A percentile compares a stretch with the other conserved stretches of the same genome.
Evolutionary conservation across 495 filamentous ascomycete genomes (phyloP).

Genomic region (Aspergillus hancockii): DNA sequence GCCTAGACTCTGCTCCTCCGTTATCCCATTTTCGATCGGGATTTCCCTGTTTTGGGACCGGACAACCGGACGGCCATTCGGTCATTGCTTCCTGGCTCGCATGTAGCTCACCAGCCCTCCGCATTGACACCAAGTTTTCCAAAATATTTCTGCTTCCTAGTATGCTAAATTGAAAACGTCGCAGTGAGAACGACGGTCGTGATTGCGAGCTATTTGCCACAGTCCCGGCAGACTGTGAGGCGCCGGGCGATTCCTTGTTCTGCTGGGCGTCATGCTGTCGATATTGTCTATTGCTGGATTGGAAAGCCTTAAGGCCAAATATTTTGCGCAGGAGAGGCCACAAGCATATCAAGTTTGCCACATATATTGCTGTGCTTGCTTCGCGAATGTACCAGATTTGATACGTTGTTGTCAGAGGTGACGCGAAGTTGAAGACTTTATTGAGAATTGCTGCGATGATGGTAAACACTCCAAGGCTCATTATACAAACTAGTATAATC

Average conservation of each 20-base stretch:
- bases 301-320: slow-evolving; percentile 44
- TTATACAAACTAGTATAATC: slow-evolving; percentile 48
- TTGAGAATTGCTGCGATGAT: slow-evolving; percentile 63
- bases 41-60: not conserved
- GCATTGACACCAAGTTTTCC: not conserved
- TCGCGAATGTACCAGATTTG: slow-evolving; percentile 68
- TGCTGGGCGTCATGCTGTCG: slow-evolving; percentile 17
- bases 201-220: slow-evolving; percentile 17
- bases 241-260: slow-evolving; percentile 17
- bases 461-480: slow-evolving; percentile 62
- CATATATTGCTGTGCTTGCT: slow-evolving; percentile 61
- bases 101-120: not conserved
- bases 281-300: slow-evolving; percentile 32
- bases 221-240: slow-evolving; percentile 16
- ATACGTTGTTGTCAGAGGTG: slow-evolving; percentile 49
- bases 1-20: not conserved
- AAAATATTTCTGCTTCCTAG: not conserved
- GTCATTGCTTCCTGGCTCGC: slow-evolving; percentile 7
- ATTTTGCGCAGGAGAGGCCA: slow-evolving; percentile 59
- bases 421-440: slow-evolving; percentile 65
- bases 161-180: slow-evolving; percentile 15
- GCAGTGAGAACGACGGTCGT: slow-evolving; percentile 25
- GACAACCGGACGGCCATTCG: not conserved
- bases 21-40: not conserved
- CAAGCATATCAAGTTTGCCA: slow-evolving; percentile 64